Conservation (phyloP, 345 rosid species). For the Euphorbia lathyris region DNA sequence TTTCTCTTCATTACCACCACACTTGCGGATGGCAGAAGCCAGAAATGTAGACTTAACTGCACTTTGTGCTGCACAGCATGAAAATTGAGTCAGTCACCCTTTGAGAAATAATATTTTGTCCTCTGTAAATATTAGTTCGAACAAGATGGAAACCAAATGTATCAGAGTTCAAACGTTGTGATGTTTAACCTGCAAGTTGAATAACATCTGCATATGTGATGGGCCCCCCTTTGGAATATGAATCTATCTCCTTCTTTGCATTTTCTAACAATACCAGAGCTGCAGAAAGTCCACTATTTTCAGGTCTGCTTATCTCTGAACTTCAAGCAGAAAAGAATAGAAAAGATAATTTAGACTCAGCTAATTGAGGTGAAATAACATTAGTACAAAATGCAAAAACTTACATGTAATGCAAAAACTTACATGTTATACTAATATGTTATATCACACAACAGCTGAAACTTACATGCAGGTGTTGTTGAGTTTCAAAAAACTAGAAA, state of each 20-base stretch:
- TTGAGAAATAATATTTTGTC: background rate
- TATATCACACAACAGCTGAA: no score
- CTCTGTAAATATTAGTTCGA: background rate
- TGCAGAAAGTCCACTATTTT: slow-evolving; percentile 71
- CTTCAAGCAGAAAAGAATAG: slow-evolving; percentile 49
- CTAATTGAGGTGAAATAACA: background rate
- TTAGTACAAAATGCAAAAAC: no score
- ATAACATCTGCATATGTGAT: slow-evolving; percentile 83
- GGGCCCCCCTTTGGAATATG: slow-evolving; percentile 87
- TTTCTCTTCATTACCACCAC: slow-evolving; percentile 93
- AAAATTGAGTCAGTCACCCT: slow-evolving; percentile 4
- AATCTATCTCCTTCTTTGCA: slow-evolving; percentile 71
- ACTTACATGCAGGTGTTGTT: no score
- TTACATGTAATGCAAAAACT: no score
- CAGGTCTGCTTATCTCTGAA: slow-evolving; percentile 90
- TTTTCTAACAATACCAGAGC: slow-evolving; percentile 58
- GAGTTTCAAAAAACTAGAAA: no score
- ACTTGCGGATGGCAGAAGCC: slow-evolving; percentile 78
- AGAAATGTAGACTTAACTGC: slow-evolving; percentile 76
- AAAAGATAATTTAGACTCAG: slow-evolving; percentile 12
- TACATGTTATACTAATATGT: no score
- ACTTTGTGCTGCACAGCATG: slow-evolving; percentile 52
- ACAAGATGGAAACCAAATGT: background rate
- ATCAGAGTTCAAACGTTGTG: slow-evolving; percentile 2
- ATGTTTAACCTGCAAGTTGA: slow-evolving; percentile 56